Evolutionary conservation across 352 stramenopile genomes (phyloP).

Genomic region (Phytophthora tentaculata): DNA sequence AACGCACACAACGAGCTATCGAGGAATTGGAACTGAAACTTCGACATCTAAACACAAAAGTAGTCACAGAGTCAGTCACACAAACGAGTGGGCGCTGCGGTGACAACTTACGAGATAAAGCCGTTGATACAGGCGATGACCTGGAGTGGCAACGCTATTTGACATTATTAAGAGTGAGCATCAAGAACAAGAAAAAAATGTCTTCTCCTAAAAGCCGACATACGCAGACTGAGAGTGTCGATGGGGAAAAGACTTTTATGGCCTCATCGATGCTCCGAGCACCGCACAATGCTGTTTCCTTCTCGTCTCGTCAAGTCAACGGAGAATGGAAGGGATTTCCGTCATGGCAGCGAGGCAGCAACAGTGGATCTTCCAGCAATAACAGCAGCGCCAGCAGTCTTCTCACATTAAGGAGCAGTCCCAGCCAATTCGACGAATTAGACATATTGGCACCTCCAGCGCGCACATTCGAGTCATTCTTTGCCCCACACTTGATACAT

Average conservation of each 20-base stretch:
- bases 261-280: constrained; percentile 18
- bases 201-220: constrained; percentile 21
- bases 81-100: constrained; percentile 17
- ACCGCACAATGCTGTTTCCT: constrained; percentile 6
- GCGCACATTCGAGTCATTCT: constrained; percentile 60
- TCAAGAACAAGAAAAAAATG: constrained; percentile 43
- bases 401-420: constrained; percentile 21
- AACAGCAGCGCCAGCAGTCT: constrained; percentile 20
- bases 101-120: constrained; percentile 14
- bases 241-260: constrained; percentile 10
- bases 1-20: constrained; percentile 12
- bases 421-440: constrained; percentile 27
- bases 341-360: constrained; percentile 17
- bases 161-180: constrained; percentile 41
- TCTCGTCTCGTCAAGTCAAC: constrained; percentile 12
- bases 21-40: constrained; percentile 24
- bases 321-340: constrained; percentile 20
- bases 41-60: constrained; percentile 13
- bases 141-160: constrained; percentile 49
- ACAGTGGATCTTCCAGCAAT: constrained; percentile 9
- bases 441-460: constrained; percentile 16
- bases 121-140: constrained; percentile 19
- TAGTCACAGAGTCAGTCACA: constrained; percentile 18
- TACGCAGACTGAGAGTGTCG: constrained; percentile 20
- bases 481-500: constrained; percentile 30